phyloP scores from a whole-genome alignment of 441 rosid species.

The Pelargonium myrrhifolium region DNA sequence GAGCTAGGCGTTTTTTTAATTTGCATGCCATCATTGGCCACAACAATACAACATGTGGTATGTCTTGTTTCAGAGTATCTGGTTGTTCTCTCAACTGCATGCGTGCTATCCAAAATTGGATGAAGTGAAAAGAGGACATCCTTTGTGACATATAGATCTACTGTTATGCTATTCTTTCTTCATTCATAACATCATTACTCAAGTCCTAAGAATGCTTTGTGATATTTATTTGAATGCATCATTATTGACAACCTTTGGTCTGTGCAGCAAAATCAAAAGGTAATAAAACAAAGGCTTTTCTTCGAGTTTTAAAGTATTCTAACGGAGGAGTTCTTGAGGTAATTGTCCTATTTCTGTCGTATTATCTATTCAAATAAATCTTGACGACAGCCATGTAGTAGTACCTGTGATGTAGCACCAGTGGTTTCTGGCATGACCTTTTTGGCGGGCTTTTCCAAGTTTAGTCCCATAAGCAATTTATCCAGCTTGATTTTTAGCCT shows the following conservation, averaged over 20 bases:
- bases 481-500: not conserved
- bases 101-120: too few relatives aligned
- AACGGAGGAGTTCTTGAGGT: conserved; percentile 99
- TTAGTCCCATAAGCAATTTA: not conserved
- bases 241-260: conserved; percentile 15
- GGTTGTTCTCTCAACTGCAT: too few relatives aligned
- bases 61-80: too few relatives aligned
- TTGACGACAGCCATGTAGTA: not conserved
- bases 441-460: not conserved
- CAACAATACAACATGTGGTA: too few relatives aligned
- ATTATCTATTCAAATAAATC: not conserved
- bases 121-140: too few relatives aligned
- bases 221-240: conserved; percentile 5
- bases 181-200: not conserved
- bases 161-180: not conserved
- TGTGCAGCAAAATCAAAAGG: conserved; percentile 70
- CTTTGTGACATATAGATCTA: not conserved
- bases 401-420: not conserved
- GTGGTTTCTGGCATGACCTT: not conserved
- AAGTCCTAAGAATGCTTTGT: not conserved
- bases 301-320: conserved; percentile 84
- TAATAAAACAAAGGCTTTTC: conserved; percentile 65
- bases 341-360: conserved; percentile 17
- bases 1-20: too few relatives aligned
- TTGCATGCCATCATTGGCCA: too few relatives aligned